Evolutionary conservation across 495 filamentous ascomycete genomes (phyloP), one percentile per base, ranked within the genome.

Genomic region (Neurospora sp.): DNA sequence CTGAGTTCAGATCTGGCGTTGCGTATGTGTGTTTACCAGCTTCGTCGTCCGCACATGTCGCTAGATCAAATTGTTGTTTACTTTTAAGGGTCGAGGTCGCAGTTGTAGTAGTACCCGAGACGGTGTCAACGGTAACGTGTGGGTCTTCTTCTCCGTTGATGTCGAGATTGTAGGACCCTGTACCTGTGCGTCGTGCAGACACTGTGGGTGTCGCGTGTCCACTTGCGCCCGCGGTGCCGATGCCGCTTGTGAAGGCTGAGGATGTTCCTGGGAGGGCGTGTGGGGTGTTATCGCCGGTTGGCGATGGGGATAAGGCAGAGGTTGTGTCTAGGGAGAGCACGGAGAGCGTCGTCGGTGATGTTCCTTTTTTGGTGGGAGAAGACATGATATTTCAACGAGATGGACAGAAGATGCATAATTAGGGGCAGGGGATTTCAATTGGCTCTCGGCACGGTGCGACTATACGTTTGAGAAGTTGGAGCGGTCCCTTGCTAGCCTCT

Each of bases 131-230:
- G 39, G 74, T 31, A 27, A 39, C 59, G 41, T 37, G 68, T 59
- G 53, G 37, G 39, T 42, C 39, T 22, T 70, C 39, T 1, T 44
- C 38, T 72, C 40, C 38, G 73, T 41, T 45, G 59, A 44, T 20
- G 40, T 35, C 70, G 53, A 65, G 53, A 35, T 65, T 65, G 53
- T 65, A 31, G 40, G 69, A 70, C 37, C 39, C 39, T 39, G 69
- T 38, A 69, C 68, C 68, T 39, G 68, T 27, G 68, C 68, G 37
- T 20, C 37, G 39, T 38, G 68, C 35, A 40, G 68, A 37, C 35
- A 40, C 35, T 37, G 68, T 39, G 31, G 73, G 18, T 65, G 71
- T 73, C 71, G 73, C 73, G 71, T 74, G 73, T 72, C 68, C 71
- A 71, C 45, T 69, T 39, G 68, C 12, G 68, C 31, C 68, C 5